Base-by-base conservation (phyloP, 805 yeast species). In the Yarrowia deformans region DNA sequence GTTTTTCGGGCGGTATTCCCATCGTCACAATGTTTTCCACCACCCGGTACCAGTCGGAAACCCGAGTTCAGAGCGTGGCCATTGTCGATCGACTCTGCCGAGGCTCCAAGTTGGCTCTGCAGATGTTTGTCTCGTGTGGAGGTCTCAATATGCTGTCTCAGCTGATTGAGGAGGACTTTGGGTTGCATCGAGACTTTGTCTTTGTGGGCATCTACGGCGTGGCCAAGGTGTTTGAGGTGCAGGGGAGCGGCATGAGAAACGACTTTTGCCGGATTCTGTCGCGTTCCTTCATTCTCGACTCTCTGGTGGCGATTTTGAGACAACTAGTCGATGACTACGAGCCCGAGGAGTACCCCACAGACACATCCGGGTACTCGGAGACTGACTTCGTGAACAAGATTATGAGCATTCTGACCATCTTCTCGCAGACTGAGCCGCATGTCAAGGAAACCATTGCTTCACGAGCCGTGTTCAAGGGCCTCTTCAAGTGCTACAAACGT, bases 201-300 rank as follows among this genome's bases (percentile, higher is more conserved):
- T 70, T 81, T n/a, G 79, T 77, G 7, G 79, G 85, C 7, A 77
- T 83, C 23, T 80, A 79, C 45, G 81, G 83, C 55, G 76, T 83
- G 42, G 79, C 81, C 72, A 77, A 76, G 43, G 78, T 83, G 13
- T 74, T 84, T 56, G 74, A 80, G 29, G 77, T 76, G 42, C 83
- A 83, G 69, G 72, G 70, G n/a, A 42, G 70, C 16, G 69, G 70
- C 8, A 70, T 69, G 35, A 80, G 81, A 69, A 81, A 84, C 13
- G 86, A 84, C 69, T 73, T 84, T 69, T 84, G 87, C 71, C 79
- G 86, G 6, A 80, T 81, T 6, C 75, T 83, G 40, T 79, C 83
- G 46, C 80, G 80, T 74, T 80, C 77, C 74, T 83, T 84, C 0
- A 66, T 74, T 8, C 61, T 78, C 16, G 74, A 73, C 10, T 75